Conservation (phyloP, 257 asterid species). For the Solanum sitiens region DNA sequence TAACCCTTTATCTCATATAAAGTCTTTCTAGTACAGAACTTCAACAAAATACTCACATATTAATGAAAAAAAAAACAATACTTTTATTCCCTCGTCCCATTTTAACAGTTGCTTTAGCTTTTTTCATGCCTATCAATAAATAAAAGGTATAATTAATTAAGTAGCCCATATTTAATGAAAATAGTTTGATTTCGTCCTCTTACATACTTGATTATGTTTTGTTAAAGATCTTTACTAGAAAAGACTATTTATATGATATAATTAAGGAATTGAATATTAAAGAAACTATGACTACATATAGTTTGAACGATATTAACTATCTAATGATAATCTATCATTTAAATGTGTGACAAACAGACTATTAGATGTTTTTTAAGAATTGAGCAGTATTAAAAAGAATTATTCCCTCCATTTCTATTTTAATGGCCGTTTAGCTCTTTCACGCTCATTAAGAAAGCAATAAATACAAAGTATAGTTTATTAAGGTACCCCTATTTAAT, state of each 20-base stretch:
- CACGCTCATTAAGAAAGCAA: not conserved
- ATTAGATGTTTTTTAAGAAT: not conserved
- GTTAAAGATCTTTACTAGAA: not conserved
- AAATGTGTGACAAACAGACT: not conserved
- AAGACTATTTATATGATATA: too few species aligned
- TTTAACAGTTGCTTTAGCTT: not conserved
- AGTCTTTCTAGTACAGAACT: not conserved
- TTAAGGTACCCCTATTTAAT: not conserved
- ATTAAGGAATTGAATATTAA: not conserved
- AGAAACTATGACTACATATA: not conserved
- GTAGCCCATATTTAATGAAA: not conserved
- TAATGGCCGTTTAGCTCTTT: not conserved
- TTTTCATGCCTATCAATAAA: not conserved
- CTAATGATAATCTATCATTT: not conserved
- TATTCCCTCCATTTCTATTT: not conserved
- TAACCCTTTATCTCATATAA: not conserved
- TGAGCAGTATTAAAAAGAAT: not conserved
- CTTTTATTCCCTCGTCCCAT: not conserved
- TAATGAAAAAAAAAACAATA: not conserved
- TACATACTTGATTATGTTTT: not conserved
- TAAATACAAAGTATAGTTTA: not conserved
- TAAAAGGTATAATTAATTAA: not conserved
- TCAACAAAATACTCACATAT: not conserved
- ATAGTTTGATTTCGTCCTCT: not conserved
- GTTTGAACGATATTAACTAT: not conserved